Base-by-base conservation (phyloP, 352 stramenopile species). In the Blastocystis sp. region DNA sequence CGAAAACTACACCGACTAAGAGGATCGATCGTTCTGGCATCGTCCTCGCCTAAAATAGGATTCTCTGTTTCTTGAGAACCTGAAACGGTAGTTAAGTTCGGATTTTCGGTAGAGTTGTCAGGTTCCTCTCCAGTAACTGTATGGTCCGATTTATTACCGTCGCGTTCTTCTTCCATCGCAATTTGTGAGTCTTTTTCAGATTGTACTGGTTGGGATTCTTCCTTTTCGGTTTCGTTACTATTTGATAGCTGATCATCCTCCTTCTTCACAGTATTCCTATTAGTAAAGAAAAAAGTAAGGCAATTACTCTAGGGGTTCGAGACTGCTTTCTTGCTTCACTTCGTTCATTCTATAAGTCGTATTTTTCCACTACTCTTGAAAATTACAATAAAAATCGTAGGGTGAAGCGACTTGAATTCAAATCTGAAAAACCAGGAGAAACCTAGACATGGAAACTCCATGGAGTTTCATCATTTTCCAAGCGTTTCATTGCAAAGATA, bases 391-490 rank as follows among this genome's bases (percentile, higher is more conserved):
- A 34, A 78, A 55, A 55, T n/a, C 5, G 34, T n/a, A n/a, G 50
- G 50, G 13, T 59, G 50, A n/a, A 6, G 39, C 26, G 20, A 45
- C 50, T 78, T 78, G 66, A 78, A 78, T 78, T 78, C 34, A 78
- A 78, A 78, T 59, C 50, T 34, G 43, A 78, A 78, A 45, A 78
- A 78, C 66, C 66, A 78, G 34, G 66, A 78, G 50, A 78, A 59
- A 59, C 50, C 50, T 59, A n/a, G 20, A 59, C 13, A 59, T n/a
- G 13, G 50, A 59, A 59, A 59, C 50, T n/a, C 13, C 50, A 3
- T 2, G 50, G 50, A 59, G 50, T 59, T 59, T 59, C 50, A n/a
- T 13, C 50, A 59, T 59, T 59, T 34, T 34, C 30, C 30, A 34
- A 34, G 30, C 30, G 30, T 34, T 34, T 34, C 30, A 34, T 34